phyloP scores from a whole-genome alignment of 1,284 basidiomycete genomes.

The Cryptococcus amylolentus region DNA sequence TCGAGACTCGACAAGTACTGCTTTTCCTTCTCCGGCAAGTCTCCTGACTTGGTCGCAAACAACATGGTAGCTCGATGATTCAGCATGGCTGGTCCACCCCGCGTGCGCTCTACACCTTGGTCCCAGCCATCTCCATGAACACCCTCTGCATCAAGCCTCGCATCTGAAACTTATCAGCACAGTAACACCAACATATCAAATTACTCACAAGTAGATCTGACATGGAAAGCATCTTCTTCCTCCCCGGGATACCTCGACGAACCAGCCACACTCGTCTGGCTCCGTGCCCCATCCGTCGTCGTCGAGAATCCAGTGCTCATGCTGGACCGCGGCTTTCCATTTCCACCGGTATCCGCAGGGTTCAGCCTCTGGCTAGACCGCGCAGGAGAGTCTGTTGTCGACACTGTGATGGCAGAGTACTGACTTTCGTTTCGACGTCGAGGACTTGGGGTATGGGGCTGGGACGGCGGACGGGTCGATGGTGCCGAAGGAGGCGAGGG shows the following conservation, averaged over 20 bases:
- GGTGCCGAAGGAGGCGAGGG: neutral
- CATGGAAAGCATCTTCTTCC: slow-evolving; percentile 78
- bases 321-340: neutral
- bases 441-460: slow-evolving; percentile 1
- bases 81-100: slow-evolving; percentile 60
- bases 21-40: slow-evolving; percentile 56
- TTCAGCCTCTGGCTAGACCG: slow-evolving; percentile 13
- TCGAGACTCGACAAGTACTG: slow-evolving; percentile 69
- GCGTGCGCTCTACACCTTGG: slow-evolving; percentile 86
- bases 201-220: slow-evolving; percentile 67
- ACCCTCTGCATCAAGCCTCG: slow-evolving; percentile 73
- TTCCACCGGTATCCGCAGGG: neutral
- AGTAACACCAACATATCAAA: neutral
- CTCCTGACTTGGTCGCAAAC: slow-evolving; percentile 50
- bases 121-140: slow-evolving; percentile 89
- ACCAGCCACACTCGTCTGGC: slow-evolving; percentile 25
- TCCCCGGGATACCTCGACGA: slow-evolving; percentile 54
- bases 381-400: slow-evolving; percentile 5
- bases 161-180: slow-evolving; percentile 52
- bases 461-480: neutral
- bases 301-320: neutral
- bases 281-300: slow-evolving; percentile 4
- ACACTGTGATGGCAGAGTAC: neutral
- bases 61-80: slow-evolving; percentile 53
- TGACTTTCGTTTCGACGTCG: neutral